Evolutionary conservation across 2,329 filamentous ascomycete species (phyloP).

Genomic region (Calycina herbarum): DNA sequence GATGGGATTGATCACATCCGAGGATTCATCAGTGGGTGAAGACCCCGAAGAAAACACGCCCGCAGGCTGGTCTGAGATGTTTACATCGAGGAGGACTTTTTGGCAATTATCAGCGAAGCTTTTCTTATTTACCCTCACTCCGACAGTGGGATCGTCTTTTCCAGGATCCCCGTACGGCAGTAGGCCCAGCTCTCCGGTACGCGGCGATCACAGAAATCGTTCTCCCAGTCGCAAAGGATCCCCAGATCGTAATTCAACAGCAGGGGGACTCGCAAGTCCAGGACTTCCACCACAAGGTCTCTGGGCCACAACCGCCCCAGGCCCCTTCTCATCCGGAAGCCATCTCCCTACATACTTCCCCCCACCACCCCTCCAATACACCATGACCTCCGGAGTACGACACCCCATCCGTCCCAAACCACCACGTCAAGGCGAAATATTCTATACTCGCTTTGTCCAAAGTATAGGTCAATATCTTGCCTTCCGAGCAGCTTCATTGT

Average conservation of each 20-base stretch:
- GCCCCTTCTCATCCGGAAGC: constrained; percentile 78
- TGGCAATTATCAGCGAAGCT: constrained; percentile 89
- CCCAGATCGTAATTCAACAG: constrained; percentile 43
- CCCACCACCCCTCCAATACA: constrained; percentile 78
- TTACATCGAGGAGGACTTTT: constrained; percentile 76
- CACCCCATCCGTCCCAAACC: constrained; percentile 89
- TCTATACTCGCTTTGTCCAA: constrained; percentile 86
- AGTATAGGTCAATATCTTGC: constrained; percentile 82
- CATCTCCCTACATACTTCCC: constrained; percentile 91
- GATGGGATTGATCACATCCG: constrained; percentile 80
- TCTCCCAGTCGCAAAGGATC: constrained; percentile 34
- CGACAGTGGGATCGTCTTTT: constrained; percentile 42
- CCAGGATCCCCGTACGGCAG: constrained; percentile 55
- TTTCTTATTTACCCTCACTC: constrained; percentile 83
- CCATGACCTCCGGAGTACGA: constrained; percentile 72
- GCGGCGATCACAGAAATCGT: constrained; percentile 38
- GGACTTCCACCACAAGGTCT: constrained; percentile 35
- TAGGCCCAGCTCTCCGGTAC: constrained; percentile 53
- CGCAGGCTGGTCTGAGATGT: constrained; percentile 76
- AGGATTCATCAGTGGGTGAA: constrained; percentile 73
- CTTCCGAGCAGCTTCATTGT: constrained; percentile 79
- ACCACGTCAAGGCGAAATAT: constrained; percentile 83
- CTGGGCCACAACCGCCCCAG: constrained; percentile 45
- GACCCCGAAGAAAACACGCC: constrained; percentile 60
- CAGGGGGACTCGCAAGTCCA: background rate